Percentiles rank a stretch among this genome's conserved stretches.
Conservation (phyloP, 2,329 filamentous ascomycete species). For the Periconia sp. region DNA sequence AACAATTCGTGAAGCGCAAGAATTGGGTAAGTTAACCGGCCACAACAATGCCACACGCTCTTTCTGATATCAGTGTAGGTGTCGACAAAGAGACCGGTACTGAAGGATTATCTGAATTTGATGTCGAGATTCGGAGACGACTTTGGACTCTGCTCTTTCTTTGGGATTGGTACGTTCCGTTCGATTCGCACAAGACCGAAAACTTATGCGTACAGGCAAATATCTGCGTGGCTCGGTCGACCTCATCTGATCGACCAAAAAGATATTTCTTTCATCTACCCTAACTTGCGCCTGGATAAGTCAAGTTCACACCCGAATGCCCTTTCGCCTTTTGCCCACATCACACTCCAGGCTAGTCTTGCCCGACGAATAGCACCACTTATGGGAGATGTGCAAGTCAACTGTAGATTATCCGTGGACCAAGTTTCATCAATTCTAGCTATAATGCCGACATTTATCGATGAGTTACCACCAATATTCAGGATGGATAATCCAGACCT, state of each 20-base stretch:
- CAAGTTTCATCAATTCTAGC: constrained; percentile 36
- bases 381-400: constrained; percentile 25
- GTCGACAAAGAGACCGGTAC: constrained; percentile 49
- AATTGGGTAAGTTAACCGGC: constrained; percentile 46
- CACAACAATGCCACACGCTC: neutral
- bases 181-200: neutral
- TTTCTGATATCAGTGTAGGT: constrained; percentile 23
- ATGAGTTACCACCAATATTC: constrained; percentile 52
- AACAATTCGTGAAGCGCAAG: constrained; percentile 56
- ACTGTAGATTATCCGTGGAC: constrained; percentile 22
- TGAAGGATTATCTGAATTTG: constrained; percentile 51
- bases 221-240: constrained; percentile 52
- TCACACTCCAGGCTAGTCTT: constrained; percentile 50
- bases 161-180: constrained; percentile 54
- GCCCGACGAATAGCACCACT: constrained; percentile 35
- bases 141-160: constrained; percentile 55
- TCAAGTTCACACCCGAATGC: constrained; percentile 40
- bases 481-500: constrained; percentile 50
- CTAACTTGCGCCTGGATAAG: constrained; percentile 48
- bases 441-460: constrained; percentile 52
- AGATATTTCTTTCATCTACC: constrained; percentile 48
- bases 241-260: constrained; percentile 53
- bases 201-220: constrained; percentile 38
- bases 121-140: constrained; percentile 55
- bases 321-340: constrained; percentile 54